Conservation (phyloP, 1,139 yeast species). For the Scheffersomyces segobiensis region DNA sequence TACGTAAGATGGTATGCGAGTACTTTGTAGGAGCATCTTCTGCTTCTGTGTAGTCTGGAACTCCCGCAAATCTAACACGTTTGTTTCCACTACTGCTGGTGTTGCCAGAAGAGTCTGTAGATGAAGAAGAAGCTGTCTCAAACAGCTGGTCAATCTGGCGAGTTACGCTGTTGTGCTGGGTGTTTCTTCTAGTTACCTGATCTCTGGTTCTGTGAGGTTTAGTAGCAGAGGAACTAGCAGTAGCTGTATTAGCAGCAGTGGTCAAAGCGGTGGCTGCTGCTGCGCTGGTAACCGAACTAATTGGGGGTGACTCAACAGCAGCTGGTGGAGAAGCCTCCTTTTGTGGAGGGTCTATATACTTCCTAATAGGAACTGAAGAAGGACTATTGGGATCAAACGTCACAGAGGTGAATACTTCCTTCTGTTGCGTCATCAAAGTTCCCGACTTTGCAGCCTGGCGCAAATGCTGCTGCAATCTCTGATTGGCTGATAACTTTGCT, state of each 20-base stretch:
- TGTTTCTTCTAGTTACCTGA: slow-evolving; percentile 35
- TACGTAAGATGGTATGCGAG: slow-evolving; percentile 47
- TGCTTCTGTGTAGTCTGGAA: slow-evolving; percentile 50
- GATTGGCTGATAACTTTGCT: slow-evolving; percentile 34
- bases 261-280: not conserved
- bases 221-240: not conserved
- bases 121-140: slow-evolving; percentile 11
- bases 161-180: slow-evolving; percentile 30
- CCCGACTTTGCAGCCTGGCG: slow-evolving; percentile 44
- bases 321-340: not conserved
- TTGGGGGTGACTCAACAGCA: not conserved
- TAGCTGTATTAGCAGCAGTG: not conserved
- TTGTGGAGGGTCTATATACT: slow-evolving; percentile 15
- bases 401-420: slow-evolving; percentile 36
- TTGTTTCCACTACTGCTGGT: slow-evolving; percentile 20
- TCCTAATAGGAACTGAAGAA: slow-evolving; percentile 25
- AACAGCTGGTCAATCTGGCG: slow-evolving; percentile 10
- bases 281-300: not conserved
- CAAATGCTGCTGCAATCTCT: slow-evolving; percentile 42
- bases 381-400: slow-evolving; percentile 46
- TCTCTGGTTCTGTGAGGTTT: slow-evolving; percentile 21
- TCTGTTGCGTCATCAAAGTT: slow-evolving; percentile 39
- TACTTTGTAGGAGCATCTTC: slow-evolving; percentile 59
- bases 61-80: slow-evolving; percentile 54
- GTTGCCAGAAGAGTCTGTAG: slow-evolving; percentile 9